A percentile compares a stretch with the other conserved stretches of the same genome.
phyloP scores from a whole-genome alignment of 2,329 filamentous ascomycete genomes.

The Cercospora berteroae region DNA sequence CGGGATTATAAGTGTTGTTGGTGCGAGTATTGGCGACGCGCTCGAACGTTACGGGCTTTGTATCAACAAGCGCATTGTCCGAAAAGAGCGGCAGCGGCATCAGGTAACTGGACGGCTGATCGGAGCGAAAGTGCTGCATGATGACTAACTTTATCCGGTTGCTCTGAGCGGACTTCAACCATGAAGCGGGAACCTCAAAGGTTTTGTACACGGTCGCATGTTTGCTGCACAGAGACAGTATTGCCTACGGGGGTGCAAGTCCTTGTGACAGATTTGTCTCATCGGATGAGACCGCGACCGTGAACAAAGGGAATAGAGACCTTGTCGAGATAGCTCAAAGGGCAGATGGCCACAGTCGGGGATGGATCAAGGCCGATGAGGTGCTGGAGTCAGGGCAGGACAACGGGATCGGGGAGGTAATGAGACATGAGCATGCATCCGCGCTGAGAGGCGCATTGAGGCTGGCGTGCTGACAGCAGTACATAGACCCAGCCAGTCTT shows the following conservation, averaged over 20 bases:
- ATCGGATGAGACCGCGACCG: not conserved
- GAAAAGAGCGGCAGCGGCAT: not conserved
- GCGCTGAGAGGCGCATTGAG: not conserved
- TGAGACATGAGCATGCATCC: not conserved
- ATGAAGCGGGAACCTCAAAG: not conserved
- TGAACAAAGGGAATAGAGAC: not conserved
- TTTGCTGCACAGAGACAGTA: not conserved
- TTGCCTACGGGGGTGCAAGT: not conserved
- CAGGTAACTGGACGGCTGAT: slow-evolving; percentile 1
- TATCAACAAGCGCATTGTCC: not conserved
- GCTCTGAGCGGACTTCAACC: not conserved
- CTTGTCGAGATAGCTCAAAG: not conserved
- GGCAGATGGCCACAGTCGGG: not conserved
- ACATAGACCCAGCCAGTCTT: not conserved
- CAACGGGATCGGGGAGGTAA: not conserved
- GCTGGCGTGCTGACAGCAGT: not conserved
- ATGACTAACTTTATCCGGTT: not conserved
- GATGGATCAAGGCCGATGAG: not conserved
- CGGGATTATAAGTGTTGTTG: not conserved
- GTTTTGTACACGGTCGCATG: not conserved
- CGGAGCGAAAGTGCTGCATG: slow-evolving; percentile 2
- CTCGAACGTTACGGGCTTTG: not conserved
- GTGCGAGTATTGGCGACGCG: not conserved
- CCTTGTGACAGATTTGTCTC: not conserved
- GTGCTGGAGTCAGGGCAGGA: not conserved